phyloP scores from a whole-genome alignment of 2,329 filamentous ascomycete genomes.

The Zalaria sp. region DNA sequence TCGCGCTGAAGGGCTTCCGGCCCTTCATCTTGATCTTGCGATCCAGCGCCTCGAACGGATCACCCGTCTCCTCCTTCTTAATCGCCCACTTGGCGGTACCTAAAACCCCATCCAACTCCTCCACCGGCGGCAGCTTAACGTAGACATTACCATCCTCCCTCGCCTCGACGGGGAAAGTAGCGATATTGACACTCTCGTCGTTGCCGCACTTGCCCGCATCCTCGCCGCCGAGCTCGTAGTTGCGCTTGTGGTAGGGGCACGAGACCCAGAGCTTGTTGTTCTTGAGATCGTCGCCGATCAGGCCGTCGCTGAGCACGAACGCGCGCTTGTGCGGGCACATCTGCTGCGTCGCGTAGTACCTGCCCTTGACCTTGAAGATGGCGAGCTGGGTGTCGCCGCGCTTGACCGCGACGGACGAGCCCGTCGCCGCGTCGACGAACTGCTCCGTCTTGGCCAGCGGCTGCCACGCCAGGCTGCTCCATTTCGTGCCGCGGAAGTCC shows the following conservation, averaged over 20 bases:
- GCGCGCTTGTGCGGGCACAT: conserved; percentile 91
- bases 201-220: conserved; percentile 58
- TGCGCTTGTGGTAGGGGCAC: conserved; percentile 81
- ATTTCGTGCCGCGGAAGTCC: conserved; percentile 56
- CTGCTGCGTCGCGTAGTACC: conserved; percentile 76
- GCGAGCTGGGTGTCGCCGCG: conserved; percentile 80
- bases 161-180: conserved; percentile 66
- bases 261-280: conserved; percentile 64
- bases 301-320: conserved; percentile 75
- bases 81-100: conserved; percentile 71
- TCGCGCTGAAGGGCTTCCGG: conserved; percentile 32
- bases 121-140: conserved; percentile 63
- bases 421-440: conserved; percentile 57
- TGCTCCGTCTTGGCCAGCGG: conserved; percentile 58
- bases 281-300: conserved; percentile 55
- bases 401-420: conserved; percentile 65
- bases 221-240: conserved; percentile 59
- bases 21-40: conserved; percentile 43
- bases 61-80: conserved; percentile 50
- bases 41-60: conserved; percentile 43
- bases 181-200: conserved; percentile 63
- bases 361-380: conserved; percentile 68
- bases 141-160: conserved; percentile 66
- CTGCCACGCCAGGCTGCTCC: conserved; percentile 64
- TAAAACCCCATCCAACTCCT: conserved; percentile 65